Evolutionary conservation across 306 rosid species (phyloP).

Genomic region (Citrullus amarus): DNA sequence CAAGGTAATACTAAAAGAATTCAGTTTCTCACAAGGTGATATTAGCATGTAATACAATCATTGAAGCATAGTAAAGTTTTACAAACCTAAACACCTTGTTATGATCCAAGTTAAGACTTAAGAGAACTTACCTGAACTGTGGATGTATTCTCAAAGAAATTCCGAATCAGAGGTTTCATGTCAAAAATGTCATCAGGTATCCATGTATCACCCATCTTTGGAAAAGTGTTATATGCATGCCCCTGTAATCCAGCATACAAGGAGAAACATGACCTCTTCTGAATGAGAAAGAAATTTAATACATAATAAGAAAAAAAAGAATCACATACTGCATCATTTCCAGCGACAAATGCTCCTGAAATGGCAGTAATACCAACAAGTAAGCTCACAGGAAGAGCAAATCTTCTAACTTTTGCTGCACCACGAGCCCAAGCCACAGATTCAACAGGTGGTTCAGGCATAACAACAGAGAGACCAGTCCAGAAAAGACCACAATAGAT

Average conservation of each 20-base stretch:
- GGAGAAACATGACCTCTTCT: constrained; percentile 3
- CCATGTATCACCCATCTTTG: constrained; percentile 85
- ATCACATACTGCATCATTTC: constrained; percentile 78
- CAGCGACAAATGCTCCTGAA: constrained; percentile 93
- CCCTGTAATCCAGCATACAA: constrained; percentile 39
- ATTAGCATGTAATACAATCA: not conserved
- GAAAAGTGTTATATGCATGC: constrained; percentile 77
- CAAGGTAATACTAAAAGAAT: not conserved
- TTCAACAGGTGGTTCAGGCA: constrained; percentile 90
- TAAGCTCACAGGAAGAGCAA: constrained; percentile 63
- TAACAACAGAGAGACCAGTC: constrained; percentile 80
- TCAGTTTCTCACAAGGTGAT: not conserved
- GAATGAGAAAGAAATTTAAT: constrained; percentile 1
- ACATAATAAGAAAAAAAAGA: constrained; percentile 1
- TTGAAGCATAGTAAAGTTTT: not conserved
- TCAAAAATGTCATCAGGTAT: constrained; percentile 58
- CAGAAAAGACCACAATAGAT: constrained; percentile 81
- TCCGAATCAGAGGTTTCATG: constrained; percentile 69
- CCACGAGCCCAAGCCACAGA: constrained; percentile 71
- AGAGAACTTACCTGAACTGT: constrained; percentile 51
- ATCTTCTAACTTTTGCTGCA: constrained; percentile 73
- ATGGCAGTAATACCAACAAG: constrained; percentile 75
- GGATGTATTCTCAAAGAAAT: constrained; percentile 81
- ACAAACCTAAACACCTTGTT: not conserved
- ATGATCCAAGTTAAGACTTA: not conserved